Conservation (phyloP, 768 basidiomycete genomes). For the Fomitopsis serialis region DNA sequence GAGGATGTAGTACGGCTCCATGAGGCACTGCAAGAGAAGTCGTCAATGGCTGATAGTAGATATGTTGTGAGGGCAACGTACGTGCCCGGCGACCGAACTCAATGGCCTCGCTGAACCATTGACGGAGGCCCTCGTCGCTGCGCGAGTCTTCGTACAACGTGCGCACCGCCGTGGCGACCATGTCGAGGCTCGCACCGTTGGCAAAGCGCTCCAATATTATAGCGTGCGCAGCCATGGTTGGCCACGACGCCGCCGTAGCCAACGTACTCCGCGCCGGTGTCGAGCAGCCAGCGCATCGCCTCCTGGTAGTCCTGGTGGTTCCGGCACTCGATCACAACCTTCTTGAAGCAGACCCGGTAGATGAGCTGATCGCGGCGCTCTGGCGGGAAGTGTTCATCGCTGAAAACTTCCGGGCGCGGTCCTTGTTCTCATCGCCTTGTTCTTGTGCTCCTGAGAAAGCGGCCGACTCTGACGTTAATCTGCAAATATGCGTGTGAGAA, state of each 20-base stretch:
- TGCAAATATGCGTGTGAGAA: too few species aligned
- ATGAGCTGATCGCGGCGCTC: conserved; percentile 92
- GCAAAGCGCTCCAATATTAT: conserved; percentile 93
- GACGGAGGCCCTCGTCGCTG: conserved; percentile 65
- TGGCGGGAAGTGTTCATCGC: conserved; percentile 84
- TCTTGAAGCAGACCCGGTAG: conserved; percentile 89
- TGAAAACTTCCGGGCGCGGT: conserved; percentile 63
- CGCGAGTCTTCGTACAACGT: conserved; percentile 71
- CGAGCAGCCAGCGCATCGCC: conserved; percentile 66
- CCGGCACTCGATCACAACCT: conserved; percentile 88
- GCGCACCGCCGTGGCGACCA: conserved; percentile 64
- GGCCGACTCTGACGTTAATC: conserved; percentile 43
- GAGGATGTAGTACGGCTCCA: conserved; percentile 82
- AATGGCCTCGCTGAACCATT: conserved; percentile 67
- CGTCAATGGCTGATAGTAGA: too few species aligned
- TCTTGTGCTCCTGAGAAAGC: conserved; percentile 63
- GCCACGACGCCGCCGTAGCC: conserved; percentile 27
- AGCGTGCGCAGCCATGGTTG: conserved; percentile 58
- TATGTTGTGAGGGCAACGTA: too few species aligned
- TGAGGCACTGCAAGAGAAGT: conserved; percentile 34
- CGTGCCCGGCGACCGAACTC: conserved; percentile 54
- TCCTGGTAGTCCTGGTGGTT: conserved; percentile 87
- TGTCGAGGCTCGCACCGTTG: conserved; percentile 58
- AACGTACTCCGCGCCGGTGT: conserved; percentile 56
- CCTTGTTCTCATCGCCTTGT: conserved; percentile 43